These are phyloP conservation scores for Dipteronia sinensis DNA, from an alignment of 345 rosid species.

Conservation along the genomic window DNA sequence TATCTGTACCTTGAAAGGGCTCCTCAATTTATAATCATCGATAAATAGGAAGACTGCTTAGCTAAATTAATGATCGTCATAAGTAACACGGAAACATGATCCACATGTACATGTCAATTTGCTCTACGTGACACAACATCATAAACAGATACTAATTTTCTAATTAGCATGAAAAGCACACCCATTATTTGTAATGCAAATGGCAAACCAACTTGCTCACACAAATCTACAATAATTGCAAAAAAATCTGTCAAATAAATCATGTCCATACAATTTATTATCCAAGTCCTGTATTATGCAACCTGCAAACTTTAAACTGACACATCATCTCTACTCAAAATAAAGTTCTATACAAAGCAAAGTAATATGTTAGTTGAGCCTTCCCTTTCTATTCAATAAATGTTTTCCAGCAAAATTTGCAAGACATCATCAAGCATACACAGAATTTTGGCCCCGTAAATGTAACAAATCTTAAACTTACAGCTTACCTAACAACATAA, in stretches of 20 bases:
- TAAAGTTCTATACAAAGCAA: neutral
- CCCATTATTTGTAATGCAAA: neutral
- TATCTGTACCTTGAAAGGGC: neutral
- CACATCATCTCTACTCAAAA: neutral
- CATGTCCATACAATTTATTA: neutral
- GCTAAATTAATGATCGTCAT: neutral
- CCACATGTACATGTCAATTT: neutral
- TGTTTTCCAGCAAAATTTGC: constrained; percentile 2
- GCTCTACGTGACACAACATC: neutral
- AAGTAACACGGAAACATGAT: neutral
- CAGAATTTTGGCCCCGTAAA: neutral
- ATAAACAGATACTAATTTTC: neutral
- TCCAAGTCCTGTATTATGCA: neutral
- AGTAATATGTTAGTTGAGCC: neutral
- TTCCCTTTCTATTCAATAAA: neutral
- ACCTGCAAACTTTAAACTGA: neutral
- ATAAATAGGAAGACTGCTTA: neutral
- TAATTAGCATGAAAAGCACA: neutral
- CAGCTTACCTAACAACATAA: too few relatives aligned
- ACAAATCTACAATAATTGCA: neutral
- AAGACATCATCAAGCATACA: neutral
- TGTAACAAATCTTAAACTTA: neutral
- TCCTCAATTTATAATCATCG: neutral
- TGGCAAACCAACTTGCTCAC: neutral
- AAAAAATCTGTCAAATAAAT: neutral